Conservation (phyloP, 192 early-diverging fungal species). For the Podila epigama region DNA sequence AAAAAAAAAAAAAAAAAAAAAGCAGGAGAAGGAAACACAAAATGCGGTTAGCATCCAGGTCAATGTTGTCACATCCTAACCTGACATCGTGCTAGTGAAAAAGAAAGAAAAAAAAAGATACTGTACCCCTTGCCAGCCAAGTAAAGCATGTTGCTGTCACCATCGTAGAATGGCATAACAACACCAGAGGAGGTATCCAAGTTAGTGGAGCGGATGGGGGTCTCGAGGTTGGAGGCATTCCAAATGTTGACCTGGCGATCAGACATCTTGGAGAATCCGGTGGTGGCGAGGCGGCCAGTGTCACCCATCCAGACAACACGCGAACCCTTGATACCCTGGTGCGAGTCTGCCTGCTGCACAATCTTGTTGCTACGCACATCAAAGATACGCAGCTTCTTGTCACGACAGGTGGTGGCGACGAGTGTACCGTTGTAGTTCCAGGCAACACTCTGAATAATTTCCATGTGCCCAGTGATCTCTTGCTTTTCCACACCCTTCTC, state of each 20-base stretch:
- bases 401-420: conserved; percentile 92
- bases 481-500: conserved; percentile 75
- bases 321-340: conserved; percentile 97
- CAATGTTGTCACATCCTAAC: no score
- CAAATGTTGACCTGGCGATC: conserved; percentile 96
- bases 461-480: conserved; percentile 85
- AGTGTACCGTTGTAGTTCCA: conserved; percentile 90
- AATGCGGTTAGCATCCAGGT: background rate
- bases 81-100: no score
- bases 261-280: conserved; percentile 92
- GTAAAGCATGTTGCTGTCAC: conserved; percentile 89
- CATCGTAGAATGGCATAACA: conserved; percentile 97
- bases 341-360: conserved; percentile 81
- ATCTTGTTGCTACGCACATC: conserved; percentile 89
- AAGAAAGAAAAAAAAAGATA: background rate
- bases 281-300: conserved; percentile 81
- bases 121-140: conserved; percentile 88
- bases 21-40: background rate
- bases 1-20: background rate
- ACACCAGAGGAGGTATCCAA: conserved; percentile 95
- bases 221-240: conserved; percentile 73
- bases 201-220: conserved; percentile 76
- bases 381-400: conserved; percentile 95
- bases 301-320: conserved; percentile 92
- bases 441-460: conserved; percentile 90